phyloP scores from a whole-genome alignment of 2,329 filamentous ascomycete species.

The Plenodomus biglobosus region DNA sequence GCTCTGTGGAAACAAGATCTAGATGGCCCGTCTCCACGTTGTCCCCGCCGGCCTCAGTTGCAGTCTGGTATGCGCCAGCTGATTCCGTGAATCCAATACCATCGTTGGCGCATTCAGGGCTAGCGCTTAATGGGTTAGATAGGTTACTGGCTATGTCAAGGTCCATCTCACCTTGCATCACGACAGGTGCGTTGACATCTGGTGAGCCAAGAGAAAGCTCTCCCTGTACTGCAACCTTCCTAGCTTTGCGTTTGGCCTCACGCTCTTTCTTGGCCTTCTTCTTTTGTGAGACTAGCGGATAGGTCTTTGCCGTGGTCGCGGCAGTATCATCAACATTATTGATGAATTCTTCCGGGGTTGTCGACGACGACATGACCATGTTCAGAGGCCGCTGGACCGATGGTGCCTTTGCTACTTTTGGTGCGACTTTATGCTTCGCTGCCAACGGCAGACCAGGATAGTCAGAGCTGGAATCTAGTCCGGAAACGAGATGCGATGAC shows the following conservation, averaged over 20 bases:
- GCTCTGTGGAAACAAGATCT: neutral
- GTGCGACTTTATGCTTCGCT: neutral
- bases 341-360: slow-evolving; percentile 8
- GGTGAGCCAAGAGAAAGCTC: neutral
- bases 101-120: too few species aligned
- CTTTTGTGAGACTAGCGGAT: slow-evolving; percentile 21
- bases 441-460: neutral
- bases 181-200: neutral
- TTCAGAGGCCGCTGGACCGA: slow-evolving; percentile 2
- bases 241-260: slow-evolving; percentile 24
- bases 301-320: neutral
- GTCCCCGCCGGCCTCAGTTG: neutral
- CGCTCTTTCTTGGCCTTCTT: slow-evolving; percentile 28
- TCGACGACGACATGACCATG: neutral
- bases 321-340: neutral
- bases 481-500: neutral
- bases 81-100: neutral
- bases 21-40: neutral
- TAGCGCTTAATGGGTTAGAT: too few species aligned
- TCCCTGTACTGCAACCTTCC: slow-evolving; percentile 11
- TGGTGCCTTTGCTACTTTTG: neutral
- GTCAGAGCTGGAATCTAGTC: neutral
- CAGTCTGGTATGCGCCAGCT: neutral
- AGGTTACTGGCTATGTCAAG: neutral
- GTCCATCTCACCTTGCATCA: neutral